A percentile compares a stretch with the other conserved stretches of the same genome.
These are phyloP conservation scores for Cutaneotrichosporon sp. DNA, from an alignment of 1,284 basidiomycete genomes.

Conservation along the genomic window DNA sequence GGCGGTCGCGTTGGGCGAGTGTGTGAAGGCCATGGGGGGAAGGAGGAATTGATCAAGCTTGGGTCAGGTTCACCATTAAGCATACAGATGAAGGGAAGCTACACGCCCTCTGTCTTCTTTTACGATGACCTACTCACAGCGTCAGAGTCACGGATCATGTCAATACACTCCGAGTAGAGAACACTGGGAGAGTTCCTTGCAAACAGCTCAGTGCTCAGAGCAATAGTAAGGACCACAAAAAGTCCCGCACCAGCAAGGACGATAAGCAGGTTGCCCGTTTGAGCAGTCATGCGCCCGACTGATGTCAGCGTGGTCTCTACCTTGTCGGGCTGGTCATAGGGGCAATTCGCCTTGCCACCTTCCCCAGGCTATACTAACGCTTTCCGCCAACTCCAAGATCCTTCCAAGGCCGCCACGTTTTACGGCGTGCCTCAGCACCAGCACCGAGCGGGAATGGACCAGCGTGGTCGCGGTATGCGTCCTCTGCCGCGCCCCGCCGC, in stretches of 20 bases:
- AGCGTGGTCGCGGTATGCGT: slow-evolving; percentile 47
- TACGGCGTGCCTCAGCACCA: slow-evolving; percentile 54
- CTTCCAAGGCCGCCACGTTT: slow-evolving; percentile 59
- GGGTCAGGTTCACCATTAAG: background rate
- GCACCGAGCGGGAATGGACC: slow-evolving; percentile 80
- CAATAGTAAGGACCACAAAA: slow-evolving; percentile 74
- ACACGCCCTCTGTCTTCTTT: no score
- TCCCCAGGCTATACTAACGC: slow-evolving; percentile 53
- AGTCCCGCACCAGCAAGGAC: slow-evolving; percentile 77
- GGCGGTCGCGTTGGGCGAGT: slow-evolving; percentile 40
- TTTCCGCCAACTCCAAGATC: slow-evolving; percentile 76
- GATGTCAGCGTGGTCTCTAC: slow-evolving; percentile 3
- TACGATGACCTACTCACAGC: slow-evolving; percentile 54
- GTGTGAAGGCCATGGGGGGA: slow-evolving; percentile 46
- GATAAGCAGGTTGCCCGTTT: slow-evolving; percentile 74
- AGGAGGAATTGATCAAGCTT: slow-evolving; percentile 46
- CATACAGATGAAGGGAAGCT: background rate
- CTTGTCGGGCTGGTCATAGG: no score
- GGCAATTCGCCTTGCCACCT: no score
- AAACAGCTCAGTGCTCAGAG: slow-evolving; percentile 81
- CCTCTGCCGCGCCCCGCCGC: slow-evolving; percentile 13
- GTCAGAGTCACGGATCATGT: slow-evolving; percentile 69
- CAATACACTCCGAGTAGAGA: slow-evolving; percentile 78
- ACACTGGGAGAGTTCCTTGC: slow-evolving; percentile 89
- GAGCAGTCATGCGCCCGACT: slow-evolving; percentile 74